Base-by-base conservation (phyloP, 495 filamentous ascomycete species). In the Hypomontagnella monticulosa region DNA sequence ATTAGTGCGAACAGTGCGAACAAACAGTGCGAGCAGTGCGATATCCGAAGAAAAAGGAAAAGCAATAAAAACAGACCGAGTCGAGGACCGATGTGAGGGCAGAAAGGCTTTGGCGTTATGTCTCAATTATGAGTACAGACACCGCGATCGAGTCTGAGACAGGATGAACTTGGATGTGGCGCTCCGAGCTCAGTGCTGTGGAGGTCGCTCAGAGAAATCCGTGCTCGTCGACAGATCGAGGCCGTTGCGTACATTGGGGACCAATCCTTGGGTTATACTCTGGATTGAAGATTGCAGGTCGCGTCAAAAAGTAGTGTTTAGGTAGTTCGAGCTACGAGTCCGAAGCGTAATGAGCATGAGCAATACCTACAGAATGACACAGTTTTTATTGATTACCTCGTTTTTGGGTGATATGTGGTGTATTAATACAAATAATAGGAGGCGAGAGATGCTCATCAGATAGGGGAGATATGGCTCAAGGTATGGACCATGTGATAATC, bases 31-130 rank as follows among this genome's bases (percentile, higher is more conserved):
- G n/a, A 27, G 6, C 23, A 27, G 23, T 62, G 64, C 19, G 58
- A 67, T 44, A 42, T 53, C 27, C 34, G 64, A 56, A 40, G 32
- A 57, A 54, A 57, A 23, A 37, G 11, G 38, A 37, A 47, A 49
- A 37, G 33, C 36, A 56, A 41, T 9, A 16, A 5, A 63, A 43
- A 44, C 9, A 38, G 3, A 16, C 34, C 8, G 33, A 33, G 38
- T 15, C n/a, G 23, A 20, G 14, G 19, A 52, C 8, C 41, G 41
- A 36, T 41, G 16, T 40, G 23, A 53, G 19, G 49, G 18, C 37
- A 27, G n/a, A 27, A 37, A 20, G 15, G 32, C 33, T 20, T 53
- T 23, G 10, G 33, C 34, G 18, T 53, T 53, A 10, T 37, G 43
- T 50, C 10, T 37, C 9, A 5, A 30, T 18, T 9, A 16, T 15